Conservation (phyloP, 768 basidiomycete species). For the Termitomyces bulborhizus region DNA sequence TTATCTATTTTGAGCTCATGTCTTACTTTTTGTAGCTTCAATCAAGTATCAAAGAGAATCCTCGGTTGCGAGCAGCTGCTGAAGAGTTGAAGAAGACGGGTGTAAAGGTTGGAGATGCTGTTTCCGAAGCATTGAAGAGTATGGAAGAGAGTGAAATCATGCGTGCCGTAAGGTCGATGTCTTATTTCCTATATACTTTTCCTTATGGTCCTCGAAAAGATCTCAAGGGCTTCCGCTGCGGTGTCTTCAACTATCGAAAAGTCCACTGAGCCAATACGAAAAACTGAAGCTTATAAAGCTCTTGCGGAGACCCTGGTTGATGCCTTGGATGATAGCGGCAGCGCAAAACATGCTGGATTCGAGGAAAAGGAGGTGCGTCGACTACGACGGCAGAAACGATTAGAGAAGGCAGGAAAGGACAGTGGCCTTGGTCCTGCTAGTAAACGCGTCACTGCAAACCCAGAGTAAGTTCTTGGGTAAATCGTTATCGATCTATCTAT, state of each 20-base stretch:
- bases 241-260: constrained; percentile 81
- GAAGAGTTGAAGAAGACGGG: constrained; percentile 89
- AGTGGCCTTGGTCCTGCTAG: constrained; percentile 45
- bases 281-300: constrained; percentile 91
- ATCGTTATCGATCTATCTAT: neutral
- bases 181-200: neutral
- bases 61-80: constrained; percentile 83
- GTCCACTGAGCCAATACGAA: constrained; percentile 94
- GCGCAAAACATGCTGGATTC: constrained; percentile 91
- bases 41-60: constrained; percentile 95
- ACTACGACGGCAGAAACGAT: constrained; percentile 67
- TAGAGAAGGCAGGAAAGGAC: constrained; percentile 78
- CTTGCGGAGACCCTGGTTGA: constrained; percentile 86
- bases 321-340: constrained; percentile 89
- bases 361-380: constrained; percentile 92
- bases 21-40: constrained; percentile 52
- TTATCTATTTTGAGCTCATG: neutral
- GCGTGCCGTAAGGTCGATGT: constrained; percentile 56
- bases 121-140: constrained; percentile 81
- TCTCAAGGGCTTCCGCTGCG: constrained; percentile 79
- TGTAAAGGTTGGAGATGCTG: constrained; percentile 90
- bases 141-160: constrained; percentile 96
- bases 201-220: constrained; percentile 34
- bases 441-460: constrained; percentile 59
- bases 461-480: constrained; percentile 54